These are phyloP conservation scores for Alopecurus myosuroides DNA, from an alignment of 176 grass and related monocot genomes.

Conservation along the genomic window DNA sequence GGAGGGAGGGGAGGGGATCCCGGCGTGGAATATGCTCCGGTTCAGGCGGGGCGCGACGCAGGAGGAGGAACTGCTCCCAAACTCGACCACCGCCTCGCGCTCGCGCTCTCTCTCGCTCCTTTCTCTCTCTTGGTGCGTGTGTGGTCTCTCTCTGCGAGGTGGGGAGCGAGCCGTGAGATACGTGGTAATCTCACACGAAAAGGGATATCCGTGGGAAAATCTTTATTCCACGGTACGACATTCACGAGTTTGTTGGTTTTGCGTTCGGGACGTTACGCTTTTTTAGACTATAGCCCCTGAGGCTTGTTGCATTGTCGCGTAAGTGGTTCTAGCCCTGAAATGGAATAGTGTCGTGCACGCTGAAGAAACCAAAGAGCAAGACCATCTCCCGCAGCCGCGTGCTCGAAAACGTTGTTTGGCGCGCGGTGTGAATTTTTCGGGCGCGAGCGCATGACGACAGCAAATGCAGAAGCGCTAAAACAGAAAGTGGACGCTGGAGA, in stretches of 20 bases:
- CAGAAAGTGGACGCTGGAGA: too few relatives aligned
- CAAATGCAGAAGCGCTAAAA: too few relatives aligned
- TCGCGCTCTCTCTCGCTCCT: neutral
- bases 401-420: too few relatives aligned
- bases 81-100: neutral
- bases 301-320: neutral
- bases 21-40: slow-evolving; percentile 65
- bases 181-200: neutral
- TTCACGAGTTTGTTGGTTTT: slow-evolving; percentile 1
- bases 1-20: slow-evolving; percentile 34
- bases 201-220: neutral
- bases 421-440: too few relatives aligned
- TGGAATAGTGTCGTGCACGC: neutral
- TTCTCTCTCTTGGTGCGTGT: neutral
- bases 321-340: neutral
- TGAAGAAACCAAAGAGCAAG: neutral
- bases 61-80: neutral
- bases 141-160: neutral
- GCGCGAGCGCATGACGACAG: too few relatives aligned
- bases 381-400: too few relatives aligned
- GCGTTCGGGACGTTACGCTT: neutral
- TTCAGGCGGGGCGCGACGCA: neutral
- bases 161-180: neutral
- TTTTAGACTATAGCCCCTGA: neutral
- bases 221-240: neutral